Evolutionary conservation across 2,329 filamentous ascomycete genomes (phyloP).

Genomic region (Cladosporium sp.): DNA sequence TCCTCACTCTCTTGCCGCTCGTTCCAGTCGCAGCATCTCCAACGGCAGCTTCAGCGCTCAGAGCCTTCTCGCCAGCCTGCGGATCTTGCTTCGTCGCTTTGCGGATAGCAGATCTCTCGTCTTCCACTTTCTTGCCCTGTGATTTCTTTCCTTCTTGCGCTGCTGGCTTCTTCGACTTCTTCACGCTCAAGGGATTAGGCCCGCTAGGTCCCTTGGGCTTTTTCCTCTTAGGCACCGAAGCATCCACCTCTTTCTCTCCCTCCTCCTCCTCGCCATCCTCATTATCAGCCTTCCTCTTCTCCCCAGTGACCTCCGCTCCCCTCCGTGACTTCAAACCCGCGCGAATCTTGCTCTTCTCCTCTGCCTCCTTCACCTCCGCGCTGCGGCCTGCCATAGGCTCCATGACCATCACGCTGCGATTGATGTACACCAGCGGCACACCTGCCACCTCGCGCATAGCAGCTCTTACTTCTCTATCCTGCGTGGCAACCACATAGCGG

Average conservation of each 20-base stretch:
- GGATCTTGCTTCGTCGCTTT: conserved; percentile 26
- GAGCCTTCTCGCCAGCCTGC: conserved; percentile 17
- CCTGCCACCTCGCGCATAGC: conserved; percentile 64
- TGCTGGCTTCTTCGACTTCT: conserved; percentile 59
- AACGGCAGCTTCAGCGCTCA: conserved; percentile 9
- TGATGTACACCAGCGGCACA: conserved; percentile 74
- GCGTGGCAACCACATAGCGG: conserved; percentile 72
- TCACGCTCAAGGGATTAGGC: conserved; percentile 67
- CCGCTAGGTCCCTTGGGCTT: conserved; percentile 60
- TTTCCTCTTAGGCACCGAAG: conserved; percentile 48
- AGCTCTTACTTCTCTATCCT: conserved; percentile 61
- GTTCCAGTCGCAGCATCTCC: background rate
- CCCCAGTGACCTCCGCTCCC: conserved; percentile 18
- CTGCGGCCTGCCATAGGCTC: conserved; percentile 71
- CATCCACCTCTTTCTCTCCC: conserved; percentile 22
- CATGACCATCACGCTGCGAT: conserved; percentile 73
- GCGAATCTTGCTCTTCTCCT: conserved; percentile 72
- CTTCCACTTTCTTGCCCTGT: conserved; percentile 16
- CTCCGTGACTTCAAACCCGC: conserved; percentile 53
- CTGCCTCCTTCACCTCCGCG: conserved; percentile 58
- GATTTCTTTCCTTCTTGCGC: conserved; percentile 13
- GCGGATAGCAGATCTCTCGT: conserved; percentile 19
- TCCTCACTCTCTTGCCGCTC: conserved; percentile 22
- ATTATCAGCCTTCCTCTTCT: conserved; percentile 30
- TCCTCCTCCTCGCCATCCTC: conserved; percentile 24